Evolutionary conservation across 2,329 filamentous ascomycete species (phyloP).

Genomic region (Sarocladium kiliense): DNA sequence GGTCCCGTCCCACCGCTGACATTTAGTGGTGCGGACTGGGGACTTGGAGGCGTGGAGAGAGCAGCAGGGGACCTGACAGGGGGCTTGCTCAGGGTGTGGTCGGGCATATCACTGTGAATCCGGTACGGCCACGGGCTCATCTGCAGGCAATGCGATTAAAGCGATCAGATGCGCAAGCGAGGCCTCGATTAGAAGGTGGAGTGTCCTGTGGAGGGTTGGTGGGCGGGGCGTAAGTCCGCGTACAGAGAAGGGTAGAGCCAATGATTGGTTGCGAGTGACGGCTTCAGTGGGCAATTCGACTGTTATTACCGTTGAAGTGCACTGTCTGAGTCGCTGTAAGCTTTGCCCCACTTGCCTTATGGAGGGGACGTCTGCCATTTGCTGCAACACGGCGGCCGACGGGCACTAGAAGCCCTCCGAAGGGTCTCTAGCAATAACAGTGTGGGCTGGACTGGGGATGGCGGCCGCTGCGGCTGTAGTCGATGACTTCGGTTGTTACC

Average conservation of each 20-base stretch:
- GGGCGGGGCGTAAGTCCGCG: not conserved
- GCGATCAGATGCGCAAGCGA: not conserved
- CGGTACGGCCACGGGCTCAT: not conserved
- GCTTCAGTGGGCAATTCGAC: too few species aligned
- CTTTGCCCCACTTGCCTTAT: not conserved
- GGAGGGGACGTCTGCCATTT: too few species aligned
- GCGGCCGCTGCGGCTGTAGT: too few species aligned
- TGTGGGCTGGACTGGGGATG: too few species aligned
- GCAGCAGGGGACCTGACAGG: not conserved
- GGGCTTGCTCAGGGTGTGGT: not conserved
- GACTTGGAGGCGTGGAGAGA: not conserved
- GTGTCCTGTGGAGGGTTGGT: not conserved
- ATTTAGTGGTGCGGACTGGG: not conserved
- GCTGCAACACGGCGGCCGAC: not conserved
- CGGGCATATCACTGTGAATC: not conserved
- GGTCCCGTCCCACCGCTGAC: not conserved
- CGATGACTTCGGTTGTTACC: too few species aligned
- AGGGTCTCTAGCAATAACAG: not conserved
- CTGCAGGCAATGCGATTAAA: not conserved
- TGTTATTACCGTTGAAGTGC: too few species aligned
- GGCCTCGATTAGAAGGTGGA: not conserved
- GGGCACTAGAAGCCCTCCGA: not conserved
- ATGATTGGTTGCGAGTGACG: not conserved
- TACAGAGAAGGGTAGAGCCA: not conserved
- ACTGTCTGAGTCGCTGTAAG: not conserved